phyloP scores from a whole-genome alignment of 2,329 filamentous ascomycete species.

The Metarhizium anisopliae region DNA sequence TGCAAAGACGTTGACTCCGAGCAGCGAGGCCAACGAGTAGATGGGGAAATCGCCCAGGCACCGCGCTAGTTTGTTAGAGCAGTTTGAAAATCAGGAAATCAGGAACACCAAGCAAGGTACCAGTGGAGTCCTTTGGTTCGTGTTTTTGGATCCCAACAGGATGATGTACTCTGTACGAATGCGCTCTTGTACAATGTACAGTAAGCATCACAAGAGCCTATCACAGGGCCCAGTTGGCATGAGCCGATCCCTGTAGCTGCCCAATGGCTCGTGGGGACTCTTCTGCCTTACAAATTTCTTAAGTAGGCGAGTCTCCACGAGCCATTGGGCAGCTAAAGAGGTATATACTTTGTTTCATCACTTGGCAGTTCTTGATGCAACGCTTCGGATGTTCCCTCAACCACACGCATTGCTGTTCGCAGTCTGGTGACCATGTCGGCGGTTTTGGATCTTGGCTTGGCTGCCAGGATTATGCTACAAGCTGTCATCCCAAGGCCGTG shows the following conservation, averaged over 20 bases:
- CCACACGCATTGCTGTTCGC: too few species aligned
- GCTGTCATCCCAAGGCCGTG: too few species aligned
- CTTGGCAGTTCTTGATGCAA: neutral
- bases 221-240: neutral
- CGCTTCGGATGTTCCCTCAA: too few species aligned
- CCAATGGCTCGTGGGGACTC: too few species aligned
- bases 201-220: neutral
- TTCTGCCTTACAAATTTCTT: too few species aligned
- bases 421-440: too few species aligned
- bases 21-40: too few species aligned
- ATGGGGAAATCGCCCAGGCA: neutral
- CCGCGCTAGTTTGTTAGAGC: neutral
- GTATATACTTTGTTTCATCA: neutral
- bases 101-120: neutral
- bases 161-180: neutral
- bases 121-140: neutral
- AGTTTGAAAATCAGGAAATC: neutral
- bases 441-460: too few species aligned
- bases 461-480: too few species aligned
- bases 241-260: neutral
- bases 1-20: too few species aligned
- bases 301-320: too few species aligned
- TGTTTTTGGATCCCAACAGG: neutral
- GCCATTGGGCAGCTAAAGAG: too few species aligned
- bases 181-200: neutral